Percentiles rank a stretch among this genome's conserved stretches.
These are phyloP conservation scores for Penicillium subrubescens DNA, from an alignment of 495 filamentous ascomycete species.

Conservation along the genomic window DNA sequence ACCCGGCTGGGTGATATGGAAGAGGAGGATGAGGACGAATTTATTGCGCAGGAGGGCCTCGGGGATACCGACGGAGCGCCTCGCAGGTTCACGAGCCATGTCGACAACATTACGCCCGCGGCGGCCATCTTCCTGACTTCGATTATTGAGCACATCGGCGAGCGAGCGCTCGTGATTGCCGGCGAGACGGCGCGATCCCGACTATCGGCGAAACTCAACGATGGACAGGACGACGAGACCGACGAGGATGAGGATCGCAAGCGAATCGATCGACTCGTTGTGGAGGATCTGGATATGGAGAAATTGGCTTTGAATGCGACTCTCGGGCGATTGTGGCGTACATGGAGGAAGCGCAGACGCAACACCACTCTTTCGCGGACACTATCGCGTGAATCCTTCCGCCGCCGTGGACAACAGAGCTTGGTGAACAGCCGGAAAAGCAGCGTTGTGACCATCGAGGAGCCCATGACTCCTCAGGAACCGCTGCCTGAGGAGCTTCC, in stretches of 20 bases:
- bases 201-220: conserved; percentile 43
- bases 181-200: conserved; percentile 85
- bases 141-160: conserved; percentile 91
- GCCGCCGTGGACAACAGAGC: conserved; percentile 31
- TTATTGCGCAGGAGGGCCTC: conserved; percentile 71
- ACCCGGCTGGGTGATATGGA: conserved; percentile 96
- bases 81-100: conserved; percentile 56
- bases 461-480: conserved; percentile 30
- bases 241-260: conserved; percentile 29
- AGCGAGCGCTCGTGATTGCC: conserved; percentile 84
- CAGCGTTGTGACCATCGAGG: conserved; percentile 43
- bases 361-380: conserved; percentile 40
- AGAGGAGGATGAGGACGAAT: conserved; percentile 92
- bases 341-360: conserved; percentile 84
- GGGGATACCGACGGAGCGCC: conserved; percentile 50
- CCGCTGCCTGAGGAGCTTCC: conserved; percentile 15
- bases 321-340: conserved; percentile 87
- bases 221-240: conserved; percentile 21
- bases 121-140: conserved; percentile 95
- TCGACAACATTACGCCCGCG: conserved; percentile 81
- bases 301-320: conserved; percentile 87
- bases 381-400: conserved; percentile 48
- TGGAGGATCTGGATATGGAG: conserved; percentile 92
- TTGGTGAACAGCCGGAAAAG: conserved; percentile 39
- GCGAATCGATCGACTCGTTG: conserved; percentile 64